These are phyloP conservation scores for Blastocystis sp. DNA, from an alignment of 352 stramenopile genomes.

Conservation along the genomic window DNA sequence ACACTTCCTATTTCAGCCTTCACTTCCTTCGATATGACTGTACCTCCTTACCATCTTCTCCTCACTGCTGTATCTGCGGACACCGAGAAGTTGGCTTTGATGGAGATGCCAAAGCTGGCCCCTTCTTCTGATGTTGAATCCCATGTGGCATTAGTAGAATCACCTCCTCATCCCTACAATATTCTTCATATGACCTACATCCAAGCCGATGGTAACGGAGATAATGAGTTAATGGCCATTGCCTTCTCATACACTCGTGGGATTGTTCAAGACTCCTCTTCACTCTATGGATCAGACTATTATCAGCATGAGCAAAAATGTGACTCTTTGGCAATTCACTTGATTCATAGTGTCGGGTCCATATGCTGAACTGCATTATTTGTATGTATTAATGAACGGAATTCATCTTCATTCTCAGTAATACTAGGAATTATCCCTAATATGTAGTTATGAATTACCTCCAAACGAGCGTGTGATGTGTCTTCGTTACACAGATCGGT, in stretches of 20 bases:
- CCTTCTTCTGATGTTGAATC: neutral
- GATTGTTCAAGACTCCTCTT: neutral
- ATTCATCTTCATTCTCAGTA: neutral
- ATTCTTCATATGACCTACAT: conserved; percentile 19
- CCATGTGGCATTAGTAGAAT: neutral
- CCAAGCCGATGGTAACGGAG: neutral
- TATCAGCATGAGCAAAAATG: conserved; percentile 2
- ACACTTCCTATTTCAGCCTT: neutral
- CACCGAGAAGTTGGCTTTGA: neutral
- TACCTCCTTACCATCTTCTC: neutral
- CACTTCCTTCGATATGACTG: neutral
- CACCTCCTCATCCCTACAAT: neutral
- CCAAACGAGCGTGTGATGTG: conserved; percentile 28
- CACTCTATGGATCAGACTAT: neutral
- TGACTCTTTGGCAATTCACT: neutral
- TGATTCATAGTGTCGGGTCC: conserved; percentile 11
- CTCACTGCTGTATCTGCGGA: neutral
- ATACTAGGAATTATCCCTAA: neutral
- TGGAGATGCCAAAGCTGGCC: neutral
- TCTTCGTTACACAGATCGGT: neutral
- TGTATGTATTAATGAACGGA: conserved; percentile 17
- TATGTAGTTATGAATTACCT: neutral
- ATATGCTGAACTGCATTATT: neutral
- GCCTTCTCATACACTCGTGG: neutral
- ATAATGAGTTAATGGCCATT: conserved; percentile 4